Evolutionary conservation across 495 filamentous ascomycete species (phyloP).

Genomic region (Cercophora newfieldiana): DNA sequence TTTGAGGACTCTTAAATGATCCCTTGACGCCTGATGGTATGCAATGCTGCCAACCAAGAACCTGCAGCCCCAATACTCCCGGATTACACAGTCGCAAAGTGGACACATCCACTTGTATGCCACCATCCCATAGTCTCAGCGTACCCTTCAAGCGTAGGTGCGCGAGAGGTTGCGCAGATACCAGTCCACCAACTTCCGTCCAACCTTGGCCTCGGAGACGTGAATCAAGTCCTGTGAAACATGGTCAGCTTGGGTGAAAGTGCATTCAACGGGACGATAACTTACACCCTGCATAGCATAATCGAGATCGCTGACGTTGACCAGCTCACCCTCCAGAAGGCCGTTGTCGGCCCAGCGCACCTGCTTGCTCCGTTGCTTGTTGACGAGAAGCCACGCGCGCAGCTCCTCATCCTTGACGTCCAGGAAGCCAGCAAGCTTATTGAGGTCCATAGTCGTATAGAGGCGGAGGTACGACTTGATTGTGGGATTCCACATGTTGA

Average conservation of each 20-base stretch:
- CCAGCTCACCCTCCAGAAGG: constrained; percentile 86
- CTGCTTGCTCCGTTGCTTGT: constrained; percentile 98
- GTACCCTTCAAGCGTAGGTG: constrained; percentile 61
- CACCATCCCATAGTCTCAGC: constrained; percentile 1
- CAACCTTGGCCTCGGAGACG: constrained; percentile 97
- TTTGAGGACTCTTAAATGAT: not conserved
- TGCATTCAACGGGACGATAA: constrained; percentile 24
- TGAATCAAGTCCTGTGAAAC: constrained; percentile 79
- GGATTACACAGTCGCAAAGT: constrained; percentile 18
- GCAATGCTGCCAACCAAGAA: constrained; percentile 12
- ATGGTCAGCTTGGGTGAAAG: constrained; percentile 28
- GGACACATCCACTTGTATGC: not conserved
- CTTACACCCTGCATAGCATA: constrained; percentile 91
- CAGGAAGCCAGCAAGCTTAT: constrained; percentile 96
- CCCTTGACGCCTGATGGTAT: constrained; percentile 10
- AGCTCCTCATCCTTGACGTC: constrained; percentile 92
- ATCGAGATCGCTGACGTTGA: constrained; percentile 89
- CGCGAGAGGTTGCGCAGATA: constrained; percentile 94
- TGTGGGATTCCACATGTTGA: constrained; percentile 91
- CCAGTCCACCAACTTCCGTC: constrained; percentile 95
- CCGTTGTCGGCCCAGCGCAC: constrained; percentile 89
- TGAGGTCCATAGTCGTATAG: constrained; percentile 98
- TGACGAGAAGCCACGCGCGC: constrained; percentile 85
- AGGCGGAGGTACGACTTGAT: constrained; percentile 97
- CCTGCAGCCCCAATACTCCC: not conserved